Conservation (phyloP, 2,329 filamentous ascomycete genomes). For the Apiospora arundinis region DNA sequence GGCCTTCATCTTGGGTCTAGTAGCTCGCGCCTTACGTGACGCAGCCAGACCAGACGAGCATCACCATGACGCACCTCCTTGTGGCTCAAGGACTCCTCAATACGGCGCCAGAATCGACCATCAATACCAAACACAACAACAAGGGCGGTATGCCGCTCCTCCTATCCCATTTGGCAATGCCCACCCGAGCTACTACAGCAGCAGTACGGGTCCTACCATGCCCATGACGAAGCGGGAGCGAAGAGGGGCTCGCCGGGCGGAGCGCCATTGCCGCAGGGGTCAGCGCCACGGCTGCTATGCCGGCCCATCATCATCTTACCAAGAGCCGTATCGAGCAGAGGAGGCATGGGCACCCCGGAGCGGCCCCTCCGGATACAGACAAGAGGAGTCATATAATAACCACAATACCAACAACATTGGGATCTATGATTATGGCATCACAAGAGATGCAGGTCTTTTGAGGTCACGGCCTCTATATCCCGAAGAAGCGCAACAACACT, state of each 20-base stretch:
- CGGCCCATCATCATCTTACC: background rate
- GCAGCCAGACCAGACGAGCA: background rate
- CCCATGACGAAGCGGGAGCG: background rate
- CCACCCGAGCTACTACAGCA: background rate
- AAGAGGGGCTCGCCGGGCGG: background rate
- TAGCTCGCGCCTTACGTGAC: background rate
- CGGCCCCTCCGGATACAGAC: background rate
- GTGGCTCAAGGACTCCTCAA: background rate
- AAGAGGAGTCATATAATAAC: background rate
- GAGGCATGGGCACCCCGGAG: background rate
- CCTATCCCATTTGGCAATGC: background rate
- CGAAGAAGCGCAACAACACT: background rate
- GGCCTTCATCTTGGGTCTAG: background rate
- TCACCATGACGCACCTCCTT: background rate
- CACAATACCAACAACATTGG: background rate
- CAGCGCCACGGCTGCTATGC: background rate
- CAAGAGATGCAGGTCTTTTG: background rate
- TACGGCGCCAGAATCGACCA: background rate
- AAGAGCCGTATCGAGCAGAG: background rate
- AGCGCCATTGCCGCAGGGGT: background rate
- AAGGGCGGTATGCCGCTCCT: background rate
- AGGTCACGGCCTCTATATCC: background rate
- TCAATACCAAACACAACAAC: background rate
- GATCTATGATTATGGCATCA: background rate
- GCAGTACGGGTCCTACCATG: background rate